phyloP scores from a whole-genome alignment of 108 stramenopile genomes.

The Parmales sp. region DNA sequence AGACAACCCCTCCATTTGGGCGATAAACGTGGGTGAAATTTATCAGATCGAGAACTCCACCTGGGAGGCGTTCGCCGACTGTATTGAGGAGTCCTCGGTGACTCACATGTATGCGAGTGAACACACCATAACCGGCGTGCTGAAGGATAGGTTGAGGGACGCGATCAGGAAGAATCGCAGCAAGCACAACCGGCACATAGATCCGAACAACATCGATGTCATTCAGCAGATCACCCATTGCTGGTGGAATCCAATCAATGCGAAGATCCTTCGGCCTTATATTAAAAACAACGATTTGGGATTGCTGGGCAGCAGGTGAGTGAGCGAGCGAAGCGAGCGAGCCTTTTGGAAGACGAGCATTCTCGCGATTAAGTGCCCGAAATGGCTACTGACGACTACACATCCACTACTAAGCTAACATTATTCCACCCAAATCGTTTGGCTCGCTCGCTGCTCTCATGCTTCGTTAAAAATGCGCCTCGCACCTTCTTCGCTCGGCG shows the following conservation, averaged over 20 bases:
- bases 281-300: constrained; percentile 60
- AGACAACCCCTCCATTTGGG: constrained; percentile 77
- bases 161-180: constrained; percentile 72
- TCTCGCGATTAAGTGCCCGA: no score
- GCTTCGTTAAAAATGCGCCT: no score
- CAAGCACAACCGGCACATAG: constrained; percentile 75
- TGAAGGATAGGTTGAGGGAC: constrained; percentile 66
- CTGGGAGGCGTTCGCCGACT: constrained; percentile 72
- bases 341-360: no score
- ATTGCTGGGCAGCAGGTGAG: no score
- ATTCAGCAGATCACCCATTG: constrained; percentile 80
- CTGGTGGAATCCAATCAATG: constrained; percentile 94
- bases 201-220: constrained; percentile 74
- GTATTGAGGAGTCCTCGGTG: constrained; percentile 68
- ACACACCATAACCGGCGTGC: constrained; percentile 69
- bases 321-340: no score
- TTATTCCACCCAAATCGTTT: no score
- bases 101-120: constrained; percentile 90
- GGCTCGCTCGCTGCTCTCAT: no score
- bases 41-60: constrained; percentile 66
- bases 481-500: no score
- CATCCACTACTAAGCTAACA: no score
- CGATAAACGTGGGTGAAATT: constrained; percentile 82
- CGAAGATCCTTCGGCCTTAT: constrained; percentile 65
- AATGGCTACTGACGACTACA: no score